A percentile compares a stretch with the other conserved stretches of the same genome.
phyloP scores from a whole-genome alignment of 2,329 filamentous ascomycete genomes.

The Malbranchea zuffiana region DNA sequence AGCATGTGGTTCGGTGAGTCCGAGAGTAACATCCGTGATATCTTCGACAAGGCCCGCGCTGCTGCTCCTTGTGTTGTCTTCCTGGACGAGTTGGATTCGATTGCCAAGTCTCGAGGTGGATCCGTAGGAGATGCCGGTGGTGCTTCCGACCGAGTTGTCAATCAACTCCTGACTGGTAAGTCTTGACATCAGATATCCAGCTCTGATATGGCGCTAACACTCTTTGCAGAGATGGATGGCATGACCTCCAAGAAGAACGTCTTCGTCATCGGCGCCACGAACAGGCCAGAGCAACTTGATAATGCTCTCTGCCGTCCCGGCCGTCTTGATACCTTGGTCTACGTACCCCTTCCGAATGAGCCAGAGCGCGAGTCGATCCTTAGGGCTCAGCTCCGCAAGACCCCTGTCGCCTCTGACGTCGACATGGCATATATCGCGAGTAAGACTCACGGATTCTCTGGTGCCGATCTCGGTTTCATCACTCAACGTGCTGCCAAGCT shows the following conservation, averaged over 20 bases:
- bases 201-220: conserved; percentile 33
- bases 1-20: conserved; percentile 99
- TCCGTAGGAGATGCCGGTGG: conserved; percentile 92
- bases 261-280: conserved; percentile 97
- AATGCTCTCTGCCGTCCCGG: conserved; percentile 95
- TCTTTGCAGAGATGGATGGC: conserved; percentile 75
- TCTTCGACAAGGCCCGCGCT: conserved; percentile 98
- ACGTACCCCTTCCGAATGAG: conserved; percentile 93
- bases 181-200: conserved; percentile 17
- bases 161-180: conserved; percentile 94
- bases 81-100: conserved; percentile 96
- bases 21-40: conserved; percentile 98
- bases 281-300: conserved; percentile 96
- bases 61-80: conserved; percentile 98
- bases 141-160: conserved; percentile 98
- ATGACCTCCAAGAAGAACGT: conserved; percentile 99
- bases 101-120: conserved; percentile 97
- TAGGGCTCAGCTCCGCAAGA: conserved; percentile 95
- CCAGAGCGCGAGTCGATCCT: conserved; percentile 79
- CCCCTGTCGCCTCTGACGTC: conserved; percentile 76
- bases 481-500: conserved; percentile 98
- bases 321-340: conserved; percentile 96
- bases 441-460: conserved; percentile 97
- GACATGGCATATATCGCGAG: conserved; percentile 84
- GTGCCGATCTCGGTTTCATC: conserved; percentile 98